Conservation (phyloP, 257 asterid species). For the Solanum bulbocastanum region DNA sequence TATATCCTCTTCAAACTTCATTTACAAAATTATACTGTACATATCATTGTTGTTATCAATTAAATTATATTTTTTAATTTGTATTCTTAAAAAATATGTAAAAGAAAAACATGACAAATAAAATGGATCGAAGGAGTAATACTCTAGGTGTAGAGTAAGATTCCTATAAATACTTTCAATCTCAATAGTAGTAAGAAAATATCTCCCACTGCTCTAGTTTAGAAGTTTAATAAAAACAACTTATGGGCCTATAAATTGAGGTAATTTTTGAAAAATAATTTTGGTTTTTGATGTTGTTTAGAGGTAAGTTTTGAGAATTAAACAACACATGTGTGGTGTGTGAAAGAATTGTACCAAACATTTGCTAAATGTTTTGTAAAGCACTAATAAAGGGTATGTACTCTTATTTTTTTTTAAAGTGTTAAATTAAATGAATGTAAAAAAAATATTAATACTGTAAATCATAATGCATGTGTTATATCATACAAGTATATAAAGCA, state of each 20-base stretch:
- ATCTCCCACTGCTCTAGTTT: not conserved
- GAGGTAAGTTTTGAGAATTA: not conserved
- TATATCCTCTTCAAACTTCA: no score
- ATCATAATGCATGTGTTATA: not conserved
- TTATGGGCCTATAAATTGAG: not conserved
- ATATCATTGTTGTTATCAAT: no score
- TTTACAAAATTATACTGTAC: no score
- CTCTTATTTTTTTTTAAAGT: not conserved
- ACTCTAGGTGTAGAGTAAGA: not conserved
- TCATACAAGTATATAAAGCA: not conserved
- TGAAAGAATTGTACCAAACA: not conserved
- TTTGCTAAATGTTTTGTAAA: not conserved
- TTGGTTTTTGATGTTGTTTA: not conserved
- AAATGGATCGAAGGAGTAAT: no score
- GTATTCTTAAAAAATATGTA: no score
- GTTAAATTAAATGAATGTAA: not conserved
- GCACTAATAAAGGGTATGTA: not conserved
- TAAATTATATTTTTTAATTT: no score
- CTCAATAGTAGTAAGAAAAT: not conserved
- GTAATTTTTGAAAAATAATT: no score
- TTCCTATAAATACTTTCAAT: not conserved
- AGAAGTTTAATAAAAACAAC: not conserved
- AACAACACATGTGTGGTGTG: not conserved
- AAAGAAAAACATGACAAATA: no score
- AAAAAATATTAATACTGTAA: not conserved